Conservation (phyloP, 2,329 filamentous ascomycete species). For the Clarireedia paspali region DNA sequence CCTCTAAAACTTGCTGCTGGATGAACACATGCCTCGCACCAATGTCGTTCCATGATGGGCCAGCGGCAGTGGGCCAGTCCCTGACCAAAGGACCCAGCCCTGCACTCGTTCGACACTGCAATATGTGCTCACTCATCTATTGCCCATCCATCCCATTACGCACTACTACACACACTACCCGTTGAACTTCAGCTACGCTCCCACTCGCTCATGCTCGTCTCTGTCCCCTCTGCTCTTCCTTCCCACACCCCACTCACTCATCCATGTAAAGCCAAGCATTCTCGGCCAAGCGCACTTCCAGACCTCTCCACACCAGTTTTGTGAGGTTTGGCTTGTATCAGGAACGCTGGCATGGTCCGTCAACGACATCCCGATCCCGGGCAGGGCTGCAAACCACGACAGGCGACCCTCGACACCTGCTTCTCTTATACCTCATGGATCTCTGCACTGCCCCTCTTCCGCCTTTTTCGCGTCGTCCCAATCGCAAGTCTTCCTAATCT, state of each 20-base stretch:
- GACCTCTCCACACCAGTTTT: constrained; percentile 26
- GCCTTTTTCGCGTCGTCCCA: constrained; percentile 39
- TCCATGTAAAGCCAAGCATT: constrained; percentile 17
- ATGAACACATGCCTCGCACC: constrained; percentile 19
- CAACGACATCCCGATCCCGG: constrained; percentile 27
- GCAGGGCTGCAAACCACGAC: constrained; percentile 21
- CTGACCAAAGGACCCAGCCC: constrained; percentile 1
- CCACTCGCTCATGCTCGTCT: constrained; percentile 2
- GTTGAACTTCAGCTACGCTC: constrained; percentile 4
- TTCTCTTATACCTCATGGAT: constrained; percentile 45
- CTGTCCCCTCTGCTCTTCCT: not conserved
- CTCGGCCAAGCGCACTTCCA: constrained; percentile 22
- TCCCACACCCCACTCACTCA: constrained; percentile 6
- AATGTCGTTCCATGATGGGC: constrained; percentile 16
- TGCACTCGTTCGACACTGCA: constrained; percentile 14
- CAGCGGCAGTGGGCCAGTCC: constrained; percentile 4
- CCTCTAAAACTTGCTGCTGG: constrained; percentile 15
- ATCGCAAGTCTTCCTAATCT: constrained; percentile 34
- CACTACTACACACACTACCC: not conserved
- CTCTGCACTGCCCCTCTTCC: constrained; percentile 41
- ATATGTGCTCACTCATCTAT: constrained; percentile 7
- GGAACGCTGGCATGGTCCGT: constrained; percentile 24
- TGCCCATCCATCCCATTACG: not conserved
- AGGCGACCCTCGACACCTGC: constrained; percentile 33
- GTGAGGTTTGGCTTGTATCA: constrained; percentile 29